Conservation (phyloP, 2,329 filamentous ascomycete genomes). For the Aurifilum marmelostoma region DNA sequence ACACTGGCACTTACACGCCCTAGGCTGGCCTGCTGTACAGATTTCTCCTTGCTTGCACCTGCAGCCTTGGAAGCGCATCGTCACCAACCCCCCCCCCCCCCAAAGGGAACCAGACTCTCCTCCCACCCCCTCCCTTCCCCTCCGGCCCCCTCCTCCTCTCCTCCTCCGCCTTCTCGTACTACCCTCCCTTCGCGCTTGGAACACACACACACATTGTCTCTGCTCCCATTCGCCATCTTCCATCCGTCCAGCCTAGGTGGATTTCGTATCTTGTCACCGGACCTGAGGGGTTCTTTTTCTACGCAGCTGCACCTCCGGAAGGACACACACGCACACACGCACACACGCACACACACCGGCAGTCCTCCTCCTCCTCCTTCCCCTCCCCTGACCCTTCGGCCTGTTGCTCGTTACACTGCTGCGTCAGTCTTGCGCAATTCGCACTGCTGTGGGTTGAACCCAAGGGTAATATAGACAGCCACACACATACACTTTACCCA, state of each 20-base stretch:
- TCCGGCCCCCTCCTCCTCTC: background rate
- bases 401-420: constrained; percentile 1
- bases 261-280: background rate
- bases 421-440: constrained; percentile 6
- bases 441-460: background rate
- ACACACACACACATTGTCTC: background rate
- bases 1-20: constrained; percentile 8
- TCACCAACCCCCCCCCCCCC: background rate
- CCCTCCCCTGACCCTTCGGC: background rate
- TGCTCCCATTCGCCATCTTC: background rate
- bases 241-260: background rate
- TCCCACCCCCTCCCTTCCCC: background rate
- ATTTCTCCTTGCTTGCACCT: background rate
- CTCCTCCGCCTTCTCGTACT: too few relatives aligned
- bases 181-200: background rate
- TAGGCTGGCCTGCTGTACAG: background rate
- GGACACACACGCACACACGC: background rate
- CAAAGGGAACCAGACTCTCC: too few relatives aligned
- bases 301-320: background rate
- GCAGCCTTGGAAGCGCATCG: background rate
- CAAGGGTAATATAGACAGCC: constrained; percentile 14
- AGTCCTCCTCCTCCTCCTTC: too few relatives aligned
- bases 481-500: background rate
- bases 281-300: background rate
- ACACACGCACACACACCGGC: background rate